Conservation (phyloP, 2,329 filamentous ascomycete species). For the Ramularia endophylla region DNA sequence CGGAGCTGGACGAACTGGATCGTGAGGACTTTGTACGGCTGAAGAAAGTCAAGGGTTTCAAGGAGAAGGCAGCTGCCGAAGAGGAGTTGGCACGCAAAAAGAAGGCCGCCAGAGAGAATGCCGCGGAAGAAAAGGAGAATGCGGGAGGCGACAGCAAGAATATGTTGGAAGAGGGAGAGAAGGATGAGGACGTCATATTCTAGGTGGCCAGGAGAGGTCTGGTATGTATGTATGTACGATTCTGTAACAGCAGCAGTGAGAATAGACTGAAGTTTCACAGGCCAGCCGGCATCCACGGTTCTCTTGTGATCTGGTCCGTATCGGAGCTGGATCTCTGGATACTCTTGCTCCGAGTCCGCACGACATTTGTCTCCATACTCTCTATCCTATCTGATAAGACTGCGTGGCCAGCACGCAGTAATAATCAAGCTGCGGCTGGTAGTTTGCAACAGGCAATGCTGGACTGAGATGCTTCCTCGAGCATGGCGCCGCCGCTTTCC, state of each 20-base stretch:
- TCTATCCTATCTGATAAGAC: conserved; percentile 3
- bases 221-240: conserved; percentile 4
- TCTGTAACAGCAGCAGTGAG: no score
- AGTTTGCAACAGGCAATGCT: conserved; percentile 8
- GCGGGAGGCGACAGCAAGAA: conserved; percentile 23
- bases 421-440: conserved; percentile 5
- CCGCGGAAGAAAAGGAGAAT: conserved; percentile 28
- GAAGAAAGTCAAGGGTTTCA: conserved; percentile 83
- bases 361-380: no score
- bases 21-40: conserved; percentile 96
- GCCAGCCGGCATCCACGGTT: no score
- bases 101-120: conserved; percentile 15
- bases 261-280: no score
- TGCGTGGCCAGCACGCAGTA: conserved; percentile 5
- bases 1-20: conserved; percentile 93
- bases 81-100: conserved; percentile 29
- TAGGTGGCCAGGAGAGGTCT: conserved; percentile 4
- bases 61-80: conserved; percentile 47
- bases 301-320: no score
- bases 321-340: no score
- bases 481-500: conserved; percentile 10
- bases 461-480: conserved; percentile 7
- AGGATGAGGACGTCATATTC: conserved; percentile 26
- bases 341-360: no score
- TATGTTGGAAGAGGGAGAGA: conserved; percentile 31